These are phyloP conservation scores for Leccinum obscurum DNA, from an alignment of 768 basidiomycete genomes.

Conservation along the genomic window DNA sequence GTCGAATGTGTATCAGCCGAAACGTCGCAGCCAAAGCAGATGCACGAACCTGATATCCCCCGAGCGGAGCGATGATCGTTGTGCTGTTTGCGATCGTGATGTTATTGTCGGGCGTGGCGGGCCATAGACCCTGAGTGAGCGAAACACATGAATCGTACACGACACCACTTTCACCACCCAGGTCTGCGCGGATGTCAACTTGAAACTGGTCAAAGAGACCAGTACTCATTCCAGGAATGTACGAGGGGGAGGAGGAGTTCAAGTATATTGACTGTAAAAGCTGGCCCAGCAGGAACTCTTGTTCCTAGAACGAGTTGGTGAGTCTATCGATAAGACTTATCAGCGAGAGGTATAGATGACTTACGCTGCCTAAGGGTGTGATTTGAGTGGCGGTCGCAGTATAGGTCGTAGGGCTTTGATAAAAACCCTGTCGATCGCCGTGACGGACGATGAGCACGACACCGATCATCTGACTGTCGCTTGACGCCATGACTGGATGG, in stretches of 20 bases:
- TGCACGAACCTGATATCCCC: conserved; percentile 58
- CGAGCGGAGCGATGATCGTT: conserved; percentile 54
- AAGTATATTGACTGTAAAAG: conserved; percentile 55
- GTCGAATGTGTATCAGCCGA: conserved; percentile 9
- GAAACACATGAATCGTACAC: conserved; percentile 67
- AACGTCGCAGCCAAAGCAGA: not conserved
- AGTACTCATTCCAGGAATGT: conserved; percentile 43
- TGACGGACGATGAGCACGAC: conserved; percentile 59
- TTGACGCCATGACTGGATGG: conserved; percentile 15
- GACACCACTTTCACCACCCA: conserved; percentile 67
- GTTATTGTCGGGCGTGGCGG: conserved; percentile 44
- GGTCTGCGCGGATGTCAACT: conserved; percentile 59
- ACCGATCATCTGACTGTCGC: conserved; percentile 43
- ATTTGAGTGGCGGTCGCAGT: conserved; percentile 56
- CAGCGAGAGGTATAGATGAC: conserved; percentile 8
- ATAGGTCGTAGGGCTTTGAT: conserved; percentile 61
- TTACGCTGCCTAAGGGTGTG: conserved; percentile 67
- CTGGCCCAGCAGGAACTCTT: conserved; percentile 59
- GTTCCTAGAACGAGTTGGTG: conserved; percentile 36
- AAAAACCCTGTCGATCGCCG: conserved; percentile 66
- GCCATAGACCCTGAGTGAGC: conserved; percentile 69
- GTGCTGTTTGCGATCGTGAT: conserved; percentile 68
- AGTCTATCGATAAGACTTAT: not conserved
- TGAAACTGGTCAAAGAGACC: conserved; percentile 39
- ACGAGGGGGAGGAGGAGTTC: conserved; percentile 50